A percentile compares a stretch with the other conserved stretches of the same genome.
phyloP scores from a whole-genome alignment of 2,329 filamentous ascomycete species.

The Canariomyces notabilis region DNA sequence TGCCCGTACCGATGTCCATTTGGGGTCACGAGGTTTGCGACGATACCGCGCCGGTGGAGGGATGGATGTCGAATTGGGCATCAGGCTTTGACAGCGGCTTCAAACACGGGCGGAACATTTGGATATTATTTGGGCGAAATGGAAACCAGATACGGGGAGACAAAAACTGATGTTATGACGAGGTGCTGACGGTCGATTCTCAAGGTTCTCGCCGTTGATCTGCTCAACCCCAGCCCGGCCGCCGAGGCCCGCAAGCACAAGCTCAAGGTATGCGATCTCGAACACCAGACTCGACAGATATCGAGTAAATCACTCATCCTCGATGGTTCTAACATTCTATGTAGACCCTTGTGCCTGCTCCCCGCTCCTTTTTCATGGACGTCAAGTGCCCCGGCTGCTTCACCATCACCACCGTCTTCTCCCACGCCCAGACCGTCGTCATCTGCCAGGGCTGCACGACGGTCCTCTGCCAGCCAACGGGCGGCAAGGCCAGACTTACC shows the following conservation, averaged over 20 bases:
- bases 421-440: slow-evolving; percentile 99
- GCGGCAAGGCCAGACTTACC: slow-evolving; percentile 97
- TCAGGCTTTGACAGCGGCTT: background rate
- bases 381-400: slow-evolving; percentile 99
- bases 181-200: slow-evolving; percentile 43
- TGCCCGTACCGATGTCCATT: slow-evolving; percentile 12
- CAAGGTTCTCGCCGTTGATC: slow-evolving; percentile 99
- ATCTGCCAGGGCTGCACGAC: slow-evolving; percentile 99
- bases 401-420: slow-evolving; percentile 99
- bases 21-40: slow-evolving; percentile 9
- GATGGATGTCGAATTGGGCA: slow-evolving; percentile 5
- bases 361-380: slow-evolving; percentile 99
- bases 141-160: slow-evolving; percentile 10
- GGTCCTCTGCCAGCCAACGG: slow-evolving; percentile 98
- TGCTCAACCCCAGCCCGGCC: slow-evolving; percentile 97
- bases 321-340: slow-evolving; percentile 16
- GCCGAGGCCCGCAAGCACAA: slow-evolving; percentile 99
- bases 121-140: background rate
- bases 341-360: slow-evolving; percentile 90
- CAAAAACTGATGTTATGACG: slow-evolving; percentile 8
- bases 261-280: slow-evolving; percentile 76
- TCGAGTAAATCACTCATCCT: background rate
- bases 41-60: background rate
- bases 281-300: background rate
- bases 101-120: background rate